These are phyloP conservation scores for Leishmania braziliensis DNA, from an alignment of 208 protist genomes.

Conservation along the genomic window DNA sequence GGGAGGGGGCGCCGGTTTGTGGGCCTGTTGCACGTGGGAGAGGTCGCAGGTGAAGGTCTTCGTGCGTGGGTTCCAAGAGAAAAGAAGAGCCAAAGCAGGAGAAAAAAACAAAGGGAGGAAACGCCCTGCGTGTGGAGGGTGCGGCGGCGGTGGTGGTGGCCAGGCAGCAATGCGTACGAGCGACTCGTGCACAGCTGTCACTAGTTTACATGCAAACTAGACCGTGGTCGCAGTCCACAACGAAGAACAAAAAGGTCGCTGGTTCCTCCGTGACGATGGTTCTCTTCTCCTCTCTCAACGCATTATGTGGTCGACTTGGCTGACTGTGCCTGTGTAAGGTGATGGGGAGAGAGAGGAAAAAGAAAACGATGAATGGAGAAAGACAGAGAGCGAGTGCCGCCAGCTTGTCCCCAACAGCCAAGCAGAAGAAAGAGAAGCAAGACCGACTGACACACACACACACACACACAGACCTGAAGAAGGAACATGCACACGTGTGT, in stretches of 20 bases:
- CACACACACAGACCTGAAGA: neutral
- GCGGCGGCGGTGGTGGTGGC: neutral
- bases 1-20: neutral
- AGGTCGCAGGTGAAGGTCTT: neutral
- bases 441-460: neutral
- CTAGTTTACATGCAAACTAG: neutral
- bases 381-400: neutral
- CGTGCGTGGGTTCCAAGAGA: neutral
- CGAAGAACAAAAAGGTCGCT: neutral
- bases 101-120: neutral
- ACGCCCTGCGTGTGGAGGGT: neutral
- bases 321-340: neutral
- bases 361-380: neutral
- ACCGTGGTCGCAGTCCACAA: neutral
- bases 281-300: neutral
- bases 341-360: neutral
- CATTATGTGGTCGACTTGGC: neutral
- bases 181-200: constrained; percentile 1
- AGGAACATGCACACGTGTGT: neutral
- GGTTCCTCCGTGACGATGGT: neutral
- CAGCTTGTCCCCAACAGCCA: neutral
- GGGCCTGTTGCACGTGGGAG: neutral
- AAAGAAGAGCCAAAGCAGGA: neutral
- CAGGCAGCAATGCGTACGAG: neutral
- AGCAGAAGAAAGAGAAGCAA: neutral